These are phyloP conservation scores for Venturia pyrina DNA, from an alignment of 2,329 filamentous ascomycete genomes.

Conservation along the genomic window DNA sequence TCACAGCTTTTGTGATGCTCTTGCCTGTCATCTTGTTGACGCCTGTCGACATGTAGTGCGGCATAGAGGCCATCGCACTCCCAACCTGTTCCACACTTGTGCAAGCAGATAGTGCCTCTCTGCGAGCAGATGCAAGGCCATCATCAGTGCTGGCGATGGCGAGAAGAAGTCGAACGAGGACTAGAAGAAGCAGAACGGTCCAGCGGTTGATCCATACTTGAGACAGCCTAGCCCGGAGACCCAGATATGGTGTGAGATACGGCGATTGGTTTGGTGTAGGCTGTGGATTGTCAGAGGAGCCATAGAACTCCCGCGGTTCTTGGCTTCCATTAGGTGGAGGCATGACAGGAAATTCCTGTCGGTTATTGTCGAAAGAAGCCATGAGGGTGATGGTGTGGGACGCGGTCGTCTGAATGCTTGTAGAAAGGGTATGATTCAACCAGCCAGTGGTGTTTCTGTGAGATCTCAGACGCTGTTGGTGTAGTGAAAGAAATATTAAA, in stretches of 20 bases:
- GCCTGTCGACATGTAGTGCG: constrained; percentile 81
- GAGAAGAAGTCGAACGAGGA: constrained; percentile 72
- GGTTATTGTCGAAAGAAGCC: constrained; percentile 38
- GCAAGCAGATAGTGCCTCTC: constrained; percentile 79
- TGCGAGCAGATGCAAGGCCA: constrained; percentile 65
- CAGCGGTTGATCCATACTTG: constrained; percentile 97
- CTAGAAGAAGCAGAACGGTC: constrained; percentile 80
- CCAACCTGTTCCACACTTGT: constrained; percentile 86
- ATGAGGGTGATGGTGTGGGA: constrained; percentile 22
- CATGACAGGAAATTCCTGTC: constrained; percentile 44
- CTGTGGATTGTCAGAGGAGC: constrained; percentile 44
- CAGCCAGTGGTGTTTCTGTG: neutral
- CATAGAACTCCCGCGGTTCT: constrained; percentile 53
- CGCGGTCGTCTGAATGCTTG: neutral
- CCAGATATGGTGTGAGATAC: constrained; percentile 66
- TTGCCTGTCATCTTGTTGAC: constrained; percentile 77
- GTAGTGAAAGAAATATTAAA: neutral
- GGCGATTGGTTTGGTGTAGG: constrained; percentile 52
- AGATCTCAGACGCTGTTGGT: neutral
- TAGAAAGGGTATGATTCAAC: neutral
- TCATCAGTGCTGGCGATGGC: constrained; percentile 62
- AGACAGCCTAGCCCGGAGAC: constrained; percentile 77
- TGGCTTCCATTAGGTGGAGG: constrained; percentile 50
- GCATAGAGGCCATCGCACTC: constrained; percentile 96
- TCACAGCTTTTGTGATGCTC: constrained; percentile 70